These are phyloP conservation scores for Orbilia brochopaga DNA, from an alignment of 2,329 filamentous ascomycete genomes.

Conservation along the genomic window DNA sequence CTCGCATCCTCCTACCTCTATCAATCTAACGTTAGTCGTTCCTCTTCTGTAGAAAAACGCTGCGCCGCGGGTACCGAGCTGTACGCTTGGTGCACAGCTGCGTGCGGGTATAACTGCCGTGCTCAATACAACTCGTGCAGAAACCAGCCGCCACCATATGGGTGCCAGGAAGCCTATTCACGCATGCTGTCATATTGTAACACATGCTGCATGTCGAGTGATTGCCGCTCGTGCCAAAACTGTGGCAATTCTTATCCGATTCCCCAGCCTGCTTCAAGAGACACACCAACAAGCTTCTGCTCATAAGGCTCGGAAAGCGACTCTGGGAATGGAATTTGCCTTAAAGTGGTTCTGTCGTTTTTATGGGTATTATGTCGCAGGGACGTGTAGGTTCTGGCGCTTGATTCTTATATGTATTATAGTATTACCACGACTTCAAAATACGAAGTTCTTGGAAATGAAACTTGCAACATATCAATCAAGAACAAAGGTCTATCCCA, in stretches of 20 bases:
- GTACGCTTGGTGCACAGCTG: conserved; percentile 16
- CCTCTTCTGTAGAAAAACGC: conserved; percentile 27
- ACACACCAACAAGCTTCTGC: background rate
- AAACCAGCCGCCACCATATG: conserved; percentile 11
- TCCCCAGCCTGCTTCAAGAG: conserved; percentile 12
- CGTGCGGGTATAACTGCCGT: conserved; percentile 47
- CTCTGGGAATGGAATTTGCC: too few species aligned
- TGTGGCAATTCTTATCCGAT: conserved; percentile 25
- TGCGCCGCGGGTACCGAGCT: conserved; percentile 15
- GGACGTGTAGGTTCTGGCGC: too few species aligned
- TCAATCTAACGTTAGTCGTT: conserved; percentile 5
- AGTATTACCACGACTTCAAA: too few species aligned
- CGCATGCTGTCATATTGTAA: conserved; percentile 28
- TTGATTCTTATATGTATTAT: too few species aligned
- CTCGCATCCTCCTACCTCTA: background rate
- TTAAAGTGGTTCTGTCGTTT: too few species aligned
- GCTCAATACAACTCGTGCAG: conserved; percentile 27
- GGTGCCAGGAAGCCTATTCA: conserved; percentile 24
- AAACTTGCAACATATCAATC: too few species aligned
- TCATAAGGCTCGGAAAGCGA: background rate
- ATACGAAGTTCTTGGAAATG: too few species aligned
- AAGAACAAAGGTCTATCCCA: too few species aligned
- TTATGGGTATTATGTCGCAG: too few species aligned
- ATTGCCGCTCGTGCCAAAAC: conserved; percentile 20
- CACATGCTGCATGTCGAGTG: conserved; percentile 10